Conservation (phyloP, 345 rosid species). For the Salix exigua region DNA sequence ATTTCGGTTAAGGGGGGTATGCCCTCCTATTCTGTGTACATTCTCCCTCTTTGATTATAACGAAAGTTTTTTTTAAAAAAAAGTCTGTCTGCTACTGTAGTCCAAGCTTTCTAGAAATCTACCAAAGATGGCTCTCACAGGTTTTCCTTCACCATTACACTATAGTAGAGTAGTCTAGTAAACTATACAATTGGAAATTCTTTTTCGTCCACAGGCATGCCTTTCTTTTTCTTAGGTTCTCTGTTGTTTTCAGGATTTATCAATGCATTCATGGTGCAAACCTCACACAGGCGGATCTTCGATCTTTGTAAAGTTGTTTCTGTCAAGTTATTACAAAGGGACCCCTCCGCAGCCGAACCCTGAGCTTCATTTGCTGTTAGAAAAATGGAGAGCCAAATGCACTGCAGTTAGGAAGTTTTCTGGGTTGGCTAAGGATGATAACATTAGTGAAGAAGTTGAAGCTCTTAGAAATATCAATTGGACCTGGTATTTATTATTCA, state of each 20-base stretch:
- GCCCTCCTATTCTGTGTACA: too few relatives aligned
- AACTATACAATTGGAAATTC: too few relatives aligned
- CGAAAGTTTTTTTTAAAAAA: too few relatives aligned
- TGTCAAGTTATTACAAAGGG: conserved; percentile 7
- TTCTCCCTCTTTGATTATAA: too few relatives aligned
- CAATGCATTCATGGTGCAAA: conserved; percentile 47
- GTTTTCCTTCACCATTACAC: conserved; percentile 12
- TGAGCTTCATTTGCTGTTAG: conserved; percentile 35
- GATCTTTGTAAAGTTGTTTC: conserved; percentile 16
- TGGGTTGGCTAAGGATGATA: conserved; percentile 40
- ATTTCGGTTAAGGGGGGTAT: too few relatives aligned
- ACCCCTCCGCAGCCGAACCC: conserved; percentile 34
- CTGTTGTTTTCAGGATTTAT: conserved; percentile 34
- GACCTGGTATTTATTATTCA: too few relatives aligned
- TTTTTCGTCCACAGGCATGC: too few relatives aligned
- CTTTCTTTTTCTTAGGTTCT: neutral
- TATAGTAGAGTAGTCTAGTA: neutral
- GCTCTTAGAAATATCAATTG: conserved; percentile 12
- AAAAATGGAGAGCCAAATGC: conserved; percentile 35
- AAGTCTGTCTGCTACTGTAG: conserved; percentile 27
- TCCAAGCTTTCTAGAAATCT: conserved; percentile 36
- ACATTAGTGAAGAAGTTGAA: conserved; percentile 25
- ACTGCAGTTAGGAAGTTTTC: conserved; percentile 41
- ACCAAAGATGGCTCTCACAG: conserved; percentile 51
- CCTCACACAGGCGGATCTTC: conserved; percentile 13